Percentiles rank a stretch among this genome's conserved stretches.
phyloP scores from a whole-genome alignment of 495 filamentous ascomycete genomes.

The Parathielavia hyrcaniae region DNA sequence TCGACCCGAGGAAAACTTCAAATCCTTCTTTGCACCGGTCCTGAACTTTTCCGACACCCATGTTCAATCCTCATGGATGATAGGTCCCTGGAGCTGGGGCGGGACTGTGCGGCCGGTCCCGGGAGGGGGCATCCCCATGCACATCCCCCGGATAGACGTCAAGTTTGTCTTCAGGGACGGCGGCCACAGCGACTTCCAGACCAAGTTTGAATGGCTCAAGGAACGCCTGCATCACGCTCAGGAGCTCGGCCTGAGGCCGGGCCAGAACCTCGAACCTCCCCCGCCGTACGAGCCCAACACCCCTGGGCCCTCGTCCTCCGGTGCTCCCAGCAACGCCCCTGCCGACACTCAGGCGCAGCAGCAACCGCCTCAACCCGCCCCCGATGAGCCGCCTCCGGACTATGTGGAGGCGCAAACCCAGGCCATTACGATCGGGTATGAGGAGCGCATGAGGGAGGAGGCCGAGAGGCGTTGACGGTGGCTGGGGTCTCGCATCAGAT shows the following conservation, averaged over 20 bases:
- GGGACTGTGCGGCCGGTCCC: slow-evolving; percentile 70
- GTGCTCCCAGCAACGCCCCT: slow-evolving; percentile 1
- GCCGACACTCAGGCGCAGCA: slow-evolving; percentile 4
- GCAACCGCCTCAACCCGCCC: slow-evolving; percentile 41
- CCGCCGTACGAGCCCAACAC: slow-evolving; percentile 64
- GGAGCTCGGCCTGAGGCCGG: slow-evolving; percentile 53
- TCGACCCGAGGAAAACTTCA: slow-evolving; percentile 58
- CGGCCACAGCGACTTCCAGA: slow-evolving; percentile 86
- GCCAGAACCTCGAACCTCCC: slow-evolving; percentile 63
- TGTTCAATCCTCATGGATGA: slow-evolving; percentile 87
- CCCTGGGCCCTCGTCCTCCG: slow-evolving; percentile 30
- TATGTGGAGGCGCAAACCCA: slow-evolving; percentile 87
- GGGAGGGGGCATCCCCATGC: slow-evolving; percentile 78
- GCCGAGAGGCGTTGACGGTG: slow-evolving; percentile 37
- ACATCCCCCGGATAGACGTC: slow-evolving; percentile 63
- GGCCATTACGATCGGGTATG: slow-evolving; percentile 53
- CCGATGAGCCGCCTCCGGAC: slow-evolving; percentile 79
- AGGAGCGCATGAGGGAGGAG: slow-evolving; percentile 43
- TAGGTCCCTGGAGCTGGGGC: slow-evolving; percentile 92
- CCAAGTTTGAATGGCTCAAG: slow-evolving; percentile 75
- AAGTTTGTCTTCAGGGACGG: slow-evolving; percentile 91
- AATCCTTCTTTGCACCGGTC: slow-evolving; percentile 85
- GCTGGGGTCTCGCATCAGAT: not conserved
- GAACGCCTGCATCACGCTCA: slow-evolving; percentile 74
- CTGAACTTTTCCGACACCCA: slow-evolving; percentile 82